phyloP scores from a whole-genome alignment of 2,329 filamentous ascomycete genomes.

The Cordyceps cateniannulata region DNA sequence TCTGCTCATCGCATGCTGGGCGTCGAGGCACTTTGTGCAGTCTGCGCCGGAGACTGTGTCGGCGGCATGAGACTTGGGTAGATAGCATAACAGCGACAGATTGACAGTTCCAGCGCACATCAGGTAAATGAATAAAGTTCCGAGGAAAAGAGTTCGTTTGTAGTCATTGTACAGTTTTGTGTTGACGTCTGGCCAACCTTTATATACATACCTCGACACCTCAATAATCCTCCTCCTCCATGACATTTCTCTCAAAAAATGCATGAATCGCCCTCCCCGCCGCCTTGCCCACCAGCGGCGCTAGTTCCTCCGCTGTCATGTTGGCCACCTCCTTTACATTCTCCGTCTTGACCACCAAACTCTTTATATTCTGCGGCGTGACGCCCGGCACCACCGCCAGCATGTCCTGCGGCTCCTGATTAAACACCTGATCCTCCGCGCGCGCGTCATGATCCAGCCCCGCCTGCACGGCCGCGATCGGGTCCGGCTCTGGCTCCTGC shows the following conservation, averaged over 20 bases:
- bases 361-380: slow-evolving; percentile 68
- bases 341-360: slow-evolving; percentile 64
- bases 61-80: not conserved
- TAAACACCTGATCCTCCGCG: slow-evolving; percentile 67
- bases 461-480: slow-evolving; percentile 74
- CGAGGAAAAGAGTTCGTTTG: too few relatives aligned
- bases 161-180: too few relatives aligned
- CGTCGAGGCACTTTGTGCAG: slow-evolving; percentile 1
- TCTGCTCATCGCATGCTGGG: slow-evolving; percentile 6
- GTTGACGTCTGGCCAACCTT: too few relatives aligned
- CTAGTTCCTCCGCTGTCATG: slow-evolving; percentile 68
- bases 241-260: slow-evolving; percentile 68
- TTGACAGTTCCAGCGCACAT: not conserved
- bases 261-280: slow-evolving; percentile 67
- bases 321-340: slow-evolving; percentile 81
- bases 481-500: slow-evolving; percentile 83
- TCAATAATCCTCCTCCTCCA: slow-evolving; percentile 40
- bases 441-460: slow-evolving; percentile 56
- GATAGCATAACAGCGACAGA: not conserved
- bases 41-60: not conserved
- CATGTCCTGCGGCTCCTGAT: slow-evolving; percentile 86
- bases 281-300: slow-evolving; percentile 69
- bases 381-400: slow-evolving; percentile 77
- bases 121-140: too few relatives aligned
- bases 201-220: not conserved